A percentile compares a stretch with the other conserved stretches of the same genome.
Conservation (phyloP, 139 green algal species). For the Volvox africanus region DNA sequence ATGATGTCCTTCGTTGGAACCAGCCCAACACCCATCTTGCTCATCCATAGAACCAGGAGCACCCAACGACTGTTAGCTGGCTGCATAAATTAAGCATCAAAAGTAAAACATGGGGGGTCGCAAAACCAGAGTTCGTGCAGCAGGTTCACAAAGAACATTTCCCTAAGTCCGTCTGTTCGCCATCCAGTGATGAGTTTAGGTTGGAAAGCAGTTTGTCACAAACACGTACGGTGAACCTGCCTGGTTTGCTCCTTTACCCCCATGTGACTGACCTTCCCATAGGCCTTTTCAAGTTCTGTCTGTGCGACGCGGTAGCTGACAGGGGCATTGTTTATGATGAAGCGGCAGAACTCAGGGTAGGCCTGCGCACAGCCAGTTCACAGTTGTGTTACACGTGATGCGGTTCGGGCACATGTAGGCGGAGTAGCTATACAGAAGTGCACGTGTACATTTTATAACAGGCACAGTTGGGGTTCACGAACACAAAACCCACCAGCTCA, state of each 20-base stretch:
- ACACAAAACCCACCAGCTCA: constrained; percentile 59
- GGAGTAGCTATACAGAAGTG: too few species aligned
- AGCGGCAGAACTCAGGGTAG: constrained; percentile 82
- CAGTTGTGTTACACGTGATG: too few species aligned
- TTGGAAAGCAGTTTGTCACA: too few species aligned
- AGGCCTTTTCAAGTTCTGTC: constrained; percentile 68
- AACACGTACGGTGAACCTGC: too few species aligned
- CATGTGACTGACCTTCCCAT: constrained; percentile 70
- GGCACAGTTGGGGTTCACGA: too few species aligned
- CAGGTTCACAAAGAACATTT: too few species aligned
- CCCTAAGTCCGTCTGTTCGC: too few species aligned
- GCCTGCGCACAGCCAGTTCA: constrained; percentile 49
- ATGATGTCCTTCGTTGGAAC: constrained; percentile 76
- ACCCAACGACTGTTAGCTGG: constrained; percentile 70
- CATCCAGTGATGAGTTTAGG: too few species aligned
- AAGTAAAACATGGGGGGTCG: too few species aligned
- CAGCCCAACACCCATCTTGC: constrained; percentile 67
- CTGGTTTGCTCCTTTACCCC: too few species aligned
- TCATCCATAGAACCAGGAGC: constrained; percentile 82
- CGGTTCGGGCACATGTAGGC: too few species aligned
- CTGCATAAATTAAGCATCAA: constrained; percentile 45
- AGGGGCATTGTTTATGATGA: constrained; percentile 64
- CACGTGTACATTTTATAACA: too few species aligned
- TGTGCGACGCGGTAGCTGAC: constrained; percentile 60
- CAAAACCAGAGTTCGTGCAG: neutral